Evolutionary conservation across 2,329 filamentous ascomycete species (phyloP).

Genomic region (Xylaria sp.): DNA sequence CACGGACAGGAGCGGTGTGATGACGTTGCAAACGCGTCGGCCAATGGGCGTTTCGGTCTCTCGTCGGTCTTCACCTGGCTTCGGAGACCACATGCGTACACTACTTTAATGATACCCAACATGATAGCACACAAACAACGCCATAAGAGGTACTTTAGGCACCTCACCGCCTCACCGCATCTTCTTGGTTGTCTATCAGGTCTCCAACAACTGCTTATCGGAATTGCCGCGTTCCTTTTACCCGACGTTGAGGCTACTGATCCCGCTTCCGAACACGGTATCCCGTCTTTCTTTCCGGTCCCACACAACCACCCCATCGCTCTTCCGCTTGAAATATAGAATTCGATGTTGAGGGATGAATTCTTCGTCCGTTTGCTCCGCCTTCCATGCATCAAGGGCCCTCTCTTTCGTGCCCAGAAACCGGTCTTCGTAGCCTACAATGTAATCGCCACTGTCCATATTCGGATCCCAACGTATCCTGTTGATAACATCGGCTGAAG

Average conservation of each 20-base stretch:
- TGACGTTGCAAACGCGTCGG: background rate
- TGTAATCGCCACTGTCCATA: conserved; percentile 57
- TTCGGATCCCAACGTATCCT: conserved; percentile 64
- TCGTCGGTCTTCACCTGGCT: background rate
- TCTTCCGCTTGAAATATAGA: conserved; percentile 62
- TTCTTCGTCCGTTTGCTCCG: conserved; percentile 67
- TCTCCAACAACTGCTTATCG: background rate
- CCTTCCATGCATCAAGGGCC: conserved; percentile 61
- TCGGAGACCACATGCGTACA: background rate
- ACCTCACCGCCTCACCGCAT: background rate
- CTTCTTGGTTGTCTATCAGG: background rate
- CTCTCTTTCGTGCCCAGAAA: conserved; percentile 62
- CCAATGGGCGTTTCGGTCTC: background rate
- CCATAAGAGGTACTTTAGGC: background rate
- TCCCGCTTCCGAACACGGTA: conserved; percentile 61
- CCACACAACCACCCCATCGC: conserved; percentile 60
- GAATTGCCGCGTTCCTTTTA: background rate
- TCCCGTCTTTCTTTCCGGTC: conserved; percentile 60
- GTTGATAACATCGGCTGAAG: conserved; percentile 63
- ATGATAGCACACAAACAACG: no score
- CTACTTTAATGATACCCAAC: background rate
- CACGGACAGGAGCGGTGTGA: conserved; percentile 12
- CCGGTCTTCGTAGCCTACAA: conserved; percentile 67
- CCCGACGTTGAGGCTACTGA: conserved; percentile 29
- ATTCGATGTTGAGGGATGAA: conserved; percentile 71